A percentile compares a stretch with the other conserved stretches of the same genome.
These are phyloP conservation scores for Paspalum notatum DNA, from an alignment of 176 grass and related monocot species.

Conservation along the genomic window DNA sequence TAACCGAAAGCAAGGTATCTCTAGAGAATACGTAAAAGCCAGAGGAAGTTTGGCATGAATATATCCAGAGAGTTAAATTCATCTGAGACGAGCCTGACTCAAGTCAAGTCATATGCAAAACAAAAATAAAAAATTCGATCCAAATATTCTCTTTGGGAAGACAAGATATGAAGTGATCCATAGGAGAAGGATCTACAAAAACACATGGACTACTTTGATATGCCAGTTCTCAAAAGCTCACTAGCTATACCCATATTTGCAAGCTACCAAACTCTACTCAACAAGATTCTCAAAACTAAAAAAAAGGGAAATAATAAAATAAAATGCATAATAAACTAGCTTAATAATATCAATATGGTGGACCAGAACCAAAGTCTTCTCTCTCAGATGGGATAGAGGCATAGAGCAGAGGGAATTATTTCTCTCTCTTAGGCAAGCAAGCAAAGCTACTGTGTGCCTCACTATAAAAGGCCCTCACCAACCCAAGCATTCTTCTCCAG, in stretches of 20 bases:
- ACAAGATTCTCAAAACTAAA: slow-evolving; percentile 28
- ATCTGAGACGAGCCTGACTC: slow-evolving; percentile 6
- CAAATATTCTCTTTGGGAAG: slow-evolving; percentile 26
- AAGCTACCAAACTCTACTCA: slow-evolving; percentile 32
- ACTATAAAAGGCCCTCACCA: slow-evolving; percentile 73
- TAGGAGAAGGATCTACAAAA: slow-evolving; percentile 36
- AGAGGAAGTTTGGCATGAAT: slow-evolving; percentile 51
- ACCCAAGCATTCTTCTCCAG: slow-evolving; percentile 49
- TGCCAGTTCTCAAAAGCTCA: slow-evolving; percentile 8
- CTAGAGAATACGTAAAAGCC: slow-evolving; percentile 44
- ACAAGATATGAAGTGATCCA: slow-evolving; percentile 34
- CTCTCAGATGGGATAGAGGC: not conserved
- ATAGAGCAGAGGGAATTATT: not conserved
- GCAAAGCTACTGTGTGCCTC: slow-evolving; percentile 31
- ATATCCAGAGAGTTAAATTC: slow-evolving; percentile 34
- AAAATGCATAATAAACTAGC: not conserved
- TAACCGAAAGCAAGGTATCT: slow-evolving; percentile 50
- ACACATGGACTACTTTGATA: slow-evolving; percentile 26
- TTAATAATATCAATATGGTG: slow-evolving; percentile 3
- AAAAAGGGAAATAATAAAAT: not conserved
- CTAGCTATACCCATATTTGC: slow-evolving; percentile 4
- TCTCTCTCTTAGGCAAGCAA: slow-evolving; percentile 34
- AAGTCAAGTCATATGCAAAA: slow-evolving; percentile 48
- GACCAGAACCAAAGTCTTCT: slow-evolving; percentile 30
- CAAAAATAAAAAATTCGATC: not conserved